These are phyloP conservation scores for Lyophyllum decastes DNA, from an alignment of 768 basidiomycete species.

Conservation along the genomic window DNA sequence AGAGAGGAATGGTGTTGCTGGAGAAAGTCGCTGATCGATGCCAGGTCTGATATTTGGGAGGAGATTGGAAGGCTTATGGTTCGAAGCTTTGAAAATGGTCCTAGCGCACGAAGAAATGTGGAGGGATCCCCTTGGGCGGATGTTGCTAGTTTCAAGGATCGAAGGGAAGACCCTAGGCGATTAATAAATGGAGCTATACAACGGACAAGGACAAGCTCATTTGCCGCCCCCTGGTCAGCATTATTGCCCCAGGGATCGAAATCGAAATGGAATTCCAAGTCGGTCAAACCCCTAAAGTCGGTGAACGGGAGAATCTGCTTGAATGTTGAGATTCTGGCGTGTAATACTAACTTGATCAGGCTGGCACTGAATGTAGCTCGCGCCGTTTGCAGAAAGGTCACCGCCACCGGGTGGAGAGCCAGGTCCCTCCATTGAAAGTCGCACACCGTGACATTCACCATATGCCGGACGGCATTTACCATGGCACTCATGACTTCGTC, in stretches of 20 bases:
- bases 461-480: constrained; percentile 32
- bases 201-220: constrained; percentile 19
- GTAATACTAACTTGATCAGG: constrained; percentile 34
- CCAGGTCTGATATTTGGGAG: constrained; percentile 26
- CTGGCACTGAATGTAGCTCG: constrained; percentile 28
- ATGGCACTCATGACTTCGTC: constrained; percentile 29
- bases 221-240: background rate
- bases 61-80: constrained; percentile 21
- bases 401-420: constrained; percentile 28
- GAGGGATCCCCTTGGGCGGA: constrained; percentile 31
- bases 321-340: constrained; percentile 32
- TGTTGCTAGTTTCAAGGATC: constrained; percentile 32
- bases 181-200: constrained; percentile 33
- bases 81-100: constrained; percentile 28
- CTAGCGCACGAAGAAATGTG: constrained; percentile 30
- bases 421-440: constrained; percentile 42
- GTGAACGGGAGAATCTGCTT: constrained; percentile 27
- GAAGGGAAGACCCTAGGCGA: constrained; percentile 25
- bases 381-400: constrained; percentile 28
- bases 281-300: constrained; percentile 31
- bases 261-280: constrained; percentile 36
- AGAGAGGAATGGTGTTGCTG: constrained; percentile 19
- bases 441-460: constrained; percentile 33
- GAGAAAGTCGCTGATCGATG: constrained; percentile 23
- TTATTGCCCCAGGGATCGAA: constrained; percentile 19